A percentile compares a stretch with the other conserved stretches of the same genome.
These are phyloP conservation scores for Verticillium nonalfalfae DNA, from an alignment of 2,329 filamentous ascomycete genomes.

Conservation along the genomic window DNA sequence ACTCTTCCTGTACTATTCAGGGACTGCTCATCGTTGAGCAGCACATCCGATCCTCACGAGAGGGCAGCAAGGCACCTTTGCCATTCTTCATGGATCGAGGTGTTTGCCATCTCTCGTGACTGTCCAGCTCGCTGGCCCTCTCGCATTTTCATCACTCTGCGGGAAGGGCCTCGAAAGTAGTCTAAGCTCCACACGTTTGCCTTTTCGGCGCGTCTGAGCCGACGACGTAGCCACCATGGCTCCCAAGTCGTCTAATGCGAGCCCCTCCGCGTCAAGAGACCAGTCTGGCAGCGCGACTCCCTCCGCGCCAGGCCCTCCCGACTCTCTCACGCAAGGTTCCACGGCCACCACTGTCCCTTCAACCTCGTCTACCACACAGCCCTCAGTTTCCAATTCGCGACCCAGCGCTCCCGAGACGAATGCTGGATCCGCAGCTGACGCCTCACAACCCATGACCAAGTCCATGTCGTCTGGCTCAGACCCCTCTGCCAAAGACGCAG, in stretches of 20 bases:
- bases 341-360: conserved; percentile 6
- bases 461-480: conserved; percentile 39
- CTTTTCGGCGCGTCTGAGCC: neutral
- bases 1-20: conserved; percentile 1
- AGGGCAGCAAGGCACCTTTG: neutral
- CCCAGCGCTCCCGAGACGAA: conserved; percentile 25
- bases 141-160: conserved; percentile 7
- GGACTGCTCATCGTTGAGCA: conserved; percentile 3
- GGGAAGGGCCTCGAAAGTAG: conserved; percentile 10
- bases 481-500: conserved; percentile 40
- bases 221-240: conserved; percentile 7
- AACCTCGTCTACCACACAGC: conserved; percentile 2
- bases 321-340: conserved; percentile 8
- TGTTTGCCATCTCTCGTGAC: neutral
- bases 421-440: conserved; percentile 22
- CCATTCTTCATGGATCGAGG: conserved; percentile 3
- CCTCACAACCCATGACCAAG: conserved; percentile 39
- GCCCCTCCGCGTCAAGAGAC: conserved; percentile 7
- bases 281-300: conserved; percentile 12
- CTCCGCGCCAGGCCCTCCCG: conserved; percentile 8
- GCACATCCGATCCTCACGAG: neutral
- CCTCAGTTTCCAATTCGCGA: conserved; percentile 8
- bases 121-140: conserved; percentile 7
- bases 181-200: neutral
- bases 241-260: conserved; percentile 9